Conservation (phyloP, 2,329 filamentous ascomycete genomes). For the Aspergillus tamarii region DNA sequence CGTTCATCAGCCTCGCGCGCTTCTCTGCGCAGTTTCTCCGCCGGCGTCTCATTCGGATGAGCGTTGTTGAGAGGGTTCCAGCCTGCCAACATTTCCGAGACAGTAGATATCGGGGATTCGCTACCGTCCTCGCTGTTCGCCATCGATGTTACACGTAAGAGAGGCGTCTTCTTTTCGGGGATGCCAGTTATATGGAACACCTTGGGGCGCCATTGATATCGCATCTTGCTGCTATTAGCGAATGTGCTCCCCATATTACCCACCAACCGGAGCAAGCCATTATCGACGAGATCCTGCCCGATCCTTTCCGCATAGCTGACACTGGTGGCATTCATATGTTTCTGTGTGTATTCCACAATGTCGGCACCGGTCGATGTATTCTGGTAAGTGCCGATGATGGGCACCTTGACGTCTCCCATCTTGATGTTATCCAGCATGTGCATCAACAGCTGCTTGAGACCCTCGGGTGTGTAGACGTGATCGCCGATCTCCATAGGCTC, state of each 20-base stretch:
- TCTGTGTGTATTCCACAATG: slow-evolving; percentile 93
- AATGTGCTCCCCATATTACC: slow-evolving; percentile 95
- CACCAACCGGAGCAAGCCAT: slow-evolving; percentile 85
- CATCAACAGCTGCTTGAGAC: slow-evolving; percentile 85
- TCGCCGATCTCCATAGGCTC: slow-evolving; percentile 90
- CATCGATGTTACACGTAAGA: slow-evolving; percentile 75
- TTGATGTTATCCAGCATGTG: slow-evolving; percentile 87
- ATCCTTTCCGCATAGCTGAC: slow-evolving; percentile 92
- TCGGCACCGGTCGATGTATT: slow-evolving; percentile 91
- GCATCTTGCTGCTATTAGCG: slow-evolving; percentile 95
- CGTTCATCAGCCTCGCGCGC: slow-evolving; percentile 87
- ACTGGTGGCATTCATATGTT: slow-evolving; percentile 79
- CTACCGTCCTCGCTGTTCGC: slow-evolving; percentile 61
- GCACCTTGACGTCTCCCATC: slow-evolving; percentile 88
- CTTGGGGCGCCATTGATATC: slow-evolving; percentile 95
- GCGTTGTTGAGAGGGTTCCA: slow-evolving; percentile 93
- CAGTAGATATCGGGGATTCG: slow-evolving; percentile 82
- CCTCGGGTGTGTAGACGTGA: slow-evolving; percentile 78
- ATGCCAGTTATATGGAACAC: slow-evolving; percentile 85
- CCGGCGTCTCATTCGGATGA: slow-evolving; percentile 89
- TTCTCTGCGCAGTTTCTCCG: slow-evolving; percentile 84
- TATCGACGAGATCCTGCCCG: slow-evolving; percentile 85
- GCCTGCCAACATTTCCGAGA: slow-evolving; percentile 85
- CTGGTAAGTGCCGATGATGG: slow-evolving; percentile 90
- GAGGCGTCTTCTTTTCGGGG: slow-evolving; percentile 78